phyloP scores from a whole-genome alignment of 768 basidiomycete genomes.

The Amanita thiersii region DNA sequence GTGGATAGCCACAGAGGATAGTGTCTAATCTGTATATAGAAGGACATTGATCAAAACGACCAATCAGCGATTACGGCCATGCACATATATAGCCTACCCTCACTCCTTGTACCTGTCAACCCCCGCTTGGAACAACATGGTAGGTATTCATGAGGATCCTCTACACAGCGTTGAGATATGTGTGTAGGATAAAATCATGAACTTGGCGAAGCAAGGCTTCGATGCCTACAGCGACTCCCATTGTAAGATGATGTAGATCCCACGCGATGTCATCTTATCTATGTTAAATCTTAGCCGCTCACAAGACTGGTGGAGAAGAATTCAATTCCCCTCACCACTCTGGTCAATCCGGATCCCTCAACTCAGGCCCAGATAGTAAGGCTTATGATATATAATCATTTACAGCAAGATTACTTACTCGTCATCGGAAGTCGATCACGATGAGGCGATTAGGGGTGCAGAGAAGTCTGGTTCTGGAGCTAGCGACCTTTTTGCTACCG shows the following conservation, averaged over 20 bases:
- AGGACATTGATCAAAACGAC: not conserved
- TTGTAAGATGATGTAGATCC: slow-evolving; percentile 20
- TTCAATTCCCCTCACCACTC: slow-evolving; percentile 50
- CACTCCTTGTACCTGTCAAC: too few relatives aligned
- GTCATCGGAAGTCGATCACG: slow-evolving; percentile 44
- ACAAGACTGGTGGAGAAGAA: slow-evolving; percentile 57
- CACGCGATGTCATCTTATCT: slow-evolving; percentile 14
- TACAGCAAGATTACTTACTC: not conserved
- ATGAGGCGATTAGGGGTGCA: slow-evolving; percentile 53
- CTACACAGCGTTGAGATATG: too few relatives aligned
- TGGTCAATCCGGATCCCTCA: slow-evolving; percentile 16
- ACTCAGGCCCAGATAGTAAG: slow-evolving; percentile 23
- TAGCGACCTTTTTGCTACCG: slow-evolving; percentile 46
- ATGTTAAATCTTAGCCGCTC: slow-evolving; percentile 24
- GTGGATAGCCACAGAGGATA: too few relatives aligned
- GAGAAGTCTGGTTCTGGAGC: slow-evolving; percentile 48
- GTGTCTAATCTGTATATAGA: too few relatives aligned
- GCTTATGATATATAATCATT: not conserved
- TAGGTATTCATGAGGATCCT: not conserved
- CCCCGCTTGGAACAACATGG: not conserved
- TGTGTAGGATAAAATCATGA: slow-evolving; percentile 68
- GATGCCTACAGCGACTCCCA: slow-evolving; percentile 45
- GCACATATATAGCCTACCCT: too few relatives aligned
- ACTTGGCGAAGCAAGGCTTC: slow-evolving; percentile 62
- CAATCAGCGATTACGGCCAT: not conserved